These are phyloP conservation scores for Arabidopsis hybrid DNA, from an alignment of 441 rosid genomes.

Conservation along the genomic window DNA sequence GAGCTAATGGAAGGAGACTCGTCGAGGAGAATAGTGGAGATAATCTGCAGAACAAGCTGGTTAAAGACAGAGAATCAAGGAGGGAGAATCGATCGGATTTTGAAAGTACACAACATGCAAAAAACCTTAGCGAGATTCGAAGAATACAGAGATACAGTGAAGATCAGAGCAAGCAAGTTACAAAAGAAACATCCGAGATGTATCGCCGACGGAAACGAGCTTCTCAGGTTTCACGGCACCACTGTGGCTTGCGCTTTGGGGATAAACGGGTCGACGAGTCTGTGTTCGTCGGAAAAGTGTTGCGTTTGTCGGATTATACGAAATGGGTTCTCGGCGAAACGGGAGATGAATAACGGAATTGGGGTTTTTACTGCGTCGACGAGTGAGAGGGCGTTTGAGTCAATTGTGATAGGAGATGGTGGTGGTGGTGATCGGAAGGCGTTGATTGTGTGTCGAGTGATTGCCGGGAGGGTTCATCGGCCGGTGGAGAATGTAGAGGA, in stretches of 20 bases:
- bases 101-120: slow-evolving; percentile 95
- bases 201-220: slow-evolving; percentile 94
- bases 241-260: slow-evolving; percentile 81
- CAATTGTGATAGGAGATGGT: slow-evolving; percentile 52
- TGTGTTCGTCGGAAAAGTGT: slow-evolving; percentile 75
- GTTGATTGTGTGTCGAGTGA: slow-evolving; percentile 89
- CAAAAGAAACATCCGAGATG: slow-evolving; percentile 97
- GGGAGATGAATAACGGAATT: slow-evolving; percentile 73
- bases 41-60: slow-evolving; percentile 89
- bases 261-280: slow-evolving; percentile 74
- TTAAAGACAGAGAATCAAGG: slow-evolving; percentile 74
- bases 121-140: slow-evolving; percentile 88
- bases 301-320: slow-evolving; percentile 75
- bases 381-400: slow-evolving; percentile 86
- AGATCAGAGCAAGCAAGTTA: slow-evolving; percentile 87
- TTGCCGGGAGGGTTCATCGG: slow-evolving; percentile 95
- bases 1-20: slow-evolving; percentile 97
- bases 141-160: slow-evolving; percentile 87
- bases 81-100: slow-evolving; percentile 79
- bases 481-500: slow-evolving; percentile 84
- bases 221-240: slow-evolving; percentile 88
- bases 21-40: slow-evolving; percentile 92
- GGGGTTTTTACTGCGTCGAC: slow-evolving; percentile 97
- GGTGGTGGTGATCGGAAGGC: slow-evolving; percentile 65
- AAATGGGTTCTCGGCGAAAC: slow-evolving; percentile 86